These are phyloP conservation scores for Lanzia echinophila DNA, from an alignment of 2,329 filamentous ascomycete species.

Conservation along the genomic window DNA sequence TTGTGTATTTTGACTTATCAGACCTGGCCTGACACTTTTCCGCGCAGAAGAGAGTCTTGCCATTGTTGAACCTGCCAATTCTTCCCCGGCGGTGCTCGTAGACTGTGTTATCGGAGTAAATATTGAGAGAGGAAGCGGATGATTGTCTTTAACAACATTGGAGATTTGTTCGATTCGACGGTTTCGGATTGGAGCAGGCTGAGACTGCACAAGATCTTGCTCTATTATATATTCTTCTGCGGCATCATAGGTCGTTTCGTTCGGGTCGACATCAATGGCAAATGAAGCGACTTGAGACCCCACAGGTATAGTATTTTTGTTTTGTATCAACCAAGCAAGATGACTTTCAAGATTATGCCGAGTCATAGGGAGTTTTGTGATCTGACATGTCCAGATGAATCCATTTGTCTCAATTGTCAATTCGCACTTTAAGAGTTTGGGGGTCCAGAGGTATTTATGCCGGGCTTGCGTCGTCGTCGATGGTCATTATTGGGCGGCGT, in stretches of 20 bases:
- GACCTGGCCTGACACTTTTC: constrained; percentile 20
- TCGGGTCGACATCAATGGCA: constrained; percentile 7
- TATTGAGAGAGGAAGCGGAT: constrained; percentile 19
- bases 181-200: constrained; percentile 12
- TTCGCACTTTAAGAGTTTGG: too few species aligned
- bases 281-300: constrained; percentile 10
- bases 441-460: too few species aligned
- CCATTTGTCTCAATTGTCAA: constrained; percentile 19
- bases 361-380: constrained; percentile 29
- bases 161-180: constrained; percentile 12
- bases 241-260: neutral
- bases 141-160: constrained; percentile 20
- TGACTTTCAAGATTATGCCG: constrained; percentile 30
- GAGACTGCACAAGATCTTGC: constrained; percentile 5
- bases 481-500: too few species aligned
- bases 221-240: constrained; percentile 12
- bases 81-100: constrained; percentile 8
- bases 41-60: constrained; percentile 26
- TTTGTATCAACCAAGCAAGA: constrained; percentile 30
- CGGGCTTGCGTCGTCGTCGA: neutral
- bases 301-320: constrained; percentile 22
- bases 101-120: constrained; percentile 13
- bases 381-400: constrained; percentile 13
- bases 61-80: constrained; percentile 22
- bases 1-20: constrained; percentile 26